Base-by-base conservation (phyloP, 228 moss, liverwort and hornwort species). In the Sphagnum magellanicum region DNA sequence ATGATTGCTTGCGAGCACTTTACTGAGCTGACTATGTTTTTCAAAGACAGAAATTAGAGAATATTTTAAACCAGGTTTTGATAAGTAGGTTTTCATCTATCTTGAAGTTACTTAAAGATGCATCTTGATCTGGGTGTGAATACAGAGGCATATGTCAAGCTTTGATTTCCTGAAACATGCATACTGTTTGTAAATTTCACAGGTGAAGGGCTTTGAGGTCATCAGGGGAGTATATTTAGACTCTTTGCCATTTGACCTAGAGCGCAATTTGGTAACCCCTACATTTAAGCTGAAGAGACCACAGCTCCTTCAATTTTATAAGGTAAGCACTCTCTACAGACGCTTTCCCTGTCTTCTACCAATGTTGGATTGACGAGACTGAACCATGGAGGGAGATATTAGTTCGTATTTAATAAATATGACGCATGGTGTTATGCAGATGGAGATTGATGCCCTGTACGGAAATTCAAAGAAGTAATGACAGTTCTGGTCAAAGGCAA, bases 241-340 rank as follows among this genome's bases (percentile, higher is more conserved):
- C 76, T 72, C 88, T 14, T 68, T 79, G 68, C 83, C 92, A 5
- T 95, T 95, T 74, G 83, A 83, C 15, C 76, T 95, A 51, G 94
- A 90, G 74, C 83, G 87, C 14, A 79, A 87, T 71, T 74, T 92
- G 12, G 53, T 89, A 53, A 95, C 92, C 46, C 95, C 95, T 8
- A 95, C 90, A 51, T 92, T 87, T 69, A 95, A 95, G 70, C 88
- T 90, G 5, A 95, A 92, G 79, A 86, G 95, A 64, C 82, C 95
- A 3, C 95, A 95, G 73, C 49, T 95, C 50, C 77, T 88, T 49
- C 77, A 78, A 53, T 64, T 73, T 52, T 94, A 91, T 70, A 79
- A 94, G 88, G 93, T 93, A 69, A 55, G 70, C 66, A 10, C 4
- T 50, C 4, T 3, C 16, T 65, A 14, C 11, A 5, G 64, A 32